Evolutionary conservation across 192 early-diverging fungal species (phyloP).

Genomic region (Umbelopsis sp.): DNA sequence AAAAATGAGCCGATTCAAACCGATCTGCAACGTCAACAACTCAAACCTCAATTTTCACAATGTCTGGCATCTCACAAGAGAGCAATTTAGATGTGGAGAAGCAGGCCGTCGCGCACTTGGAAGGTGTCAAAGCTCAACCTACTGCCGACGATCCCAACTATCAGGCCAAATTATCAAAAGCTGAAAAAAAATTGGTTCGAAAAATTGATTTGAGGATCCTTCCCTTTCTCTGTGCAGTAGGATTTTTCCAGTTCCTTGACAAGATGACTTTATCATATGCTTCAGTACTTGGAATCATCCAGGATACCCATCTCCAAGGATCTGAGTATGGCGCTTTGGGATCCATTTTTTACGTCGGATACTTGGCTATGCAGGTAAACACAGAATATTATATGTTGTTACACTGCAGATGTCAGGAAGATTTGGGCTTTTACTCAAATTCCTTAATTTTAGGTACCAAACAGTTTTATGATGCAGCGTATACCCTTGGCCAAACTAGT

Average conservation of each 20-base stretch:
- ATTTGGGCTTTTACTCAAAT: background rate
- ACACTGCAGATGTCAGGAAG: background rate
- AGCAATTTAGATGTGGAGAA: background rate
- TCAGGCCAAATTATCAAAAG: conserved; percentile 1
- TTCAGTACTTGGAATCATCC: conserved; percentile 17
- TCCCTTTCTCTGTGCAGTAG: conserved; percentile 26
- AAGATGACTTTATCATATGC: conserved; percentile 25
- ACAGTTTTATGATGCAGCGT: conserved; percentile 32
- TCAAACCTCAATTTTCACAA: background rate
- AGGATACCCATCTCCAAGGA: conserved; percentile 22
- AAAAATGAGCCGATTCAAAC: background rate
- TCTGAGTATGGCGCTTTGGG: conserved; percentile 27
- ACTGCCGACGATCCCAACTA: background rate
- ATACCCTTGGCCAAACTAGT: conserved; percentile 19
- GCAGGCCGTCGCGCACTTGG: background rate
- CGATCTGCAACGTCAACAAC: background rate
- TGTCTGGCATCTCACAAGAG: background rate
- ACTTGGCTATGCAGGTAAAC: conserved; percentile 16
- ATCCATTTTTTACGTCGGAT: conserved; percentile 31
- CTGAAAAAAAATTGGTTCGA: conserved; percentile 25
- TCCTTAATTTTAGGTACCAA: conserved; percentile 19
- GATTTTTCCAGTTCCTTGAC: conserved; percentile 37
- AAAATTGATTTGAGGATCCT: conserved; percentile 30
- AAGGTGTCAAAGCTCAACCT: background rate
- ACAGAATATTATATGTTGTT: background rate